These are phyloP conservation scores for Aspergillus fumigatiaffinis DNA, from an alignment of 2,329 filamentous ascomycete genomes.

Conservation along the genomic window DNA sequence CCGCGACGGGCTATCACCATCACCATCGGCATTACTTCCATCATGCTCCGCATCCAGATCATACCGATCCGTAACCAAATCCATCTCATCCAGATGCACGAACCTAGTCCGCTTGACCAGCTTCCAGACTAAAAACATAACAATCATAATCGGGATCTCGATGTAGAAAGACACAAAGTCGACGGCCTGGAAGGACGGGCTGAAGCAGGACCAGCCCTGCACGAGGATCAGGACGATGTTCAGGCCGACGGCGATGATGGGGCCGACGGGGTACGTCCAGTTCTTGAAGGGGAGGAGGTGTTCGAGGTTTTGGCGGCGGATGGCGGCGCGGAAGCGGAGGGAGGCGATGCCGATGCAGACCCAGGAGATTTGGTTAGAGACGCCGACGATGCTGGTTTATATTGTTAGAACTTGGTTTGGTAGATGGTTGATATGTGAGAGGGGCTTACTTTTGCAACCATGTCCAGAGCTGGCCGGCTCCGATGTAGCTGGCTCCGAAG, in stretches of 20 bases:
- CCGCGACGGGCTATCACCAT: constrained; percentile 13
- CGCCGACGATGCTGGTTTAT: constrained; percentile 54
- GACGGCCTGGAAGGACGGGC: constrained; percentile 53
- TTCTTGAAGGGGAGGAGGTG: constrained; percentile 62
- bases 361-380: constrained; percentile 66
- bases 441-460: constrained; percentile 60
- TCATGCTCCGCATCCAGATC: constrained; percentile 6
- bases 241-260: constrained; percentile 53
- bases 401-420: constrained; percentile 2
- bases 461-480: constrained; percentile 61
- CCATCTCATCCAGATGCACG: constrained; percentile 47
- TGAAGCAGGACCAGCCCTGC: constrained; percentile 60
- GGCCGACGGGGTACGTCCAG: constrained; percentile 63
- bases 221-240: constrained; percentile 60
- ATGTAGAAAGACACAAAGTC: constrained; percentile 63
- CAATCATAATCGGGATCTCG: constrained; percentile 57
- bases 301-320: constrained; percentile 56
- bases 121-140: constrained; percentile 57
- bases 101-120: constrained; percentile 45
- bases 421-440: background rate
- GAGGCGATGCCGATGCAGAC: constrained; percentile 60
- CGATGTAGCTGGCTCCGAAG: constrained; percentile 63
- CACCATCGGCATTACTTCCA: constrained; percentile 19
- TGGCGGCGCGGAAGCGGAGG: constrained; percentile 59
- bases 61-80: constrained; percentile 48